Base-by-base conservation (phyloP, 2,329 filamentous ascomycete genomes). In the Aspergillus candidus region DNA sequence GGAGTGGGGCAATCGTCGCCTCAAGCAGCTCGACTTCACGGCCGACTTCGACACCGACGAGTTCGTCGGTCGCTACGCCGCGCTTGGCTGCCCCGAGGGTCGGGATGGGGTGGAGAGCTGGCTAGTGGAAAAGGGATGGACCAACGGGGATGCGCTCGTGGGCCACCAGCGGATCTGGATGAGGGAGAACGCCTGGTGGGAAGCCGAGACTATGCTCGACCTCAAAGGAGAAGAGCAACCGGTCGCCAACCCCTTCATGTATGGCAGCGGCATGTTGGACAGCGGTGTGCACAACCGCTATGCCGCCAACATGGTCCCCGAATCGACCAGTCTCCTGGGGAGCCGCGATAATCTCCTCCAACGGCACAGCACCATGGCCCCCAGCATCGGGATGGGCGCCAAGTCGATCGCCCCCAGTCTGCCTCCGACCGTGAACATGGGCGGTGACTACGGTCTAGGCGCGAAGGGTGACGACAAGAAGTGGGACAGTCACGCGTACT, bases 21-120 rank as follows among this genome's bases (percentile, higher is more conserved):
- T 90, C 64, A 88, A 88, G 63, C 82, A 85, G 57, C 80, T 97
- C 2, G 93, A 98, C 62, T 98, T 94, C 66, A 98, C 93, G 0
- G 88, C 90, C 1, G 93, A 98, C 60, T 98, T 97, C 55, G 93
- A 98, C 58, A 73, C 90, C 4, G 88, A 95, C 12, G 93, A 98
- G 63, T 97, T 98, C 57, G 79, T 83, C 14, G 82, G 84, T 55
- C 82, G 93, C 35, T 98, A 96, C 62, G 75, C 82, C 4, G 74
- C 80, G 5, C 77, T 98, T 0, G 93, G 93, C 11, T 98, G 93
- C 65, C 80, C 84, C 55, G 88, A 94, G 52, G 93, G 93, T 44
- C 82, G 82, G 50, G 93, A 98, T 50, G 93, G 91, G 38, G 89
- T 96, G 41, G 88, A 97, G 61, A 94, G 79, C 57, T 98, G 91